Base-by-base conservation (phyloP, 768 basidiomycete genomes). In the Lactarius hatsudake region DNA sequence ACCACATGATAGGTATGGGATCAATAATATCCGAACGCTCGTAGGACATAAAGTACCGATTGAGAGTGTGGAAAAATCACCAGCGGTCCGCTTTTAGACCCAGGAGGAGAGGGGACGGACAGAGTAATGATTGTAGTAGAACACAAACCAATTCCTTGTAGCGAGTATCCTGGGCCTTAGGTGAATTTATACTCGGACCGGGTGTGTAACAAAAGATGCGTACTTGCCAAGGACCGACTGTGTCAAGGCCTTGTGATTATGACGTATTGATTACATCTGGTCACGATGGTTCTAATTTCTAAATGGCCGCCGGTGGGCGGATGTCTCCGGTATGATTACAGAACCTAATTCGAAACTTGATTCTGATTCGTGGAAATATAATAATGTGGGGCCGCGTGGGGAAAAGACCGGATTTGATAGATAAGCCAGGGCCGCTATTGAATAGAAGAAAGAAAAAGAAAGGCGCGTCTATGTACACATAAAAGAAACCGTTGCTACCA, bases 31-130 rank as follows among this genome's bases (percentile, higher is more conserved):
- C 72, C 83, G 97, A 71, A 94, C 96, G 18, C 81, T 99, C 45
- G 93, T 99, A 56, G 97, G 97, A 18, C 97, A 99, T 82, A 99
- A 98, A 80, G 93, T 93, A 13, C 88, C 93, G 57, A 85, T 97
- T 73, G 95, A 95, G 69, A 84, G 82, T 59, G 90, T 97, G 68
- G 94, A 94, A 78, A 90, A 87, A 75, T 89, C 93, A 30, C 86
- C 94, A 0, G 95, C 96, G 6, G 94, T 97, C 18, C 87, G 93
- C 80, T 91, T 97, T 80, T 96, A 63, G 28, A 18, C 26, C 15
- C 2, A 32, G 13, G 30, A 2, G 20, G 20, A 32, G 2, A 28
- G 53, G 45, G n/a, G 28, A 63, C 12, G 26, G 54, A 28, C 32
- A 36, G 0, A 12, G 36, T 36, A 36, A 38, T 38, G 38, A 40